phyloP scores from a whole-genome alignment of 768 basidiomycete species.

The Hypsizygus marmoreus region DNA sequence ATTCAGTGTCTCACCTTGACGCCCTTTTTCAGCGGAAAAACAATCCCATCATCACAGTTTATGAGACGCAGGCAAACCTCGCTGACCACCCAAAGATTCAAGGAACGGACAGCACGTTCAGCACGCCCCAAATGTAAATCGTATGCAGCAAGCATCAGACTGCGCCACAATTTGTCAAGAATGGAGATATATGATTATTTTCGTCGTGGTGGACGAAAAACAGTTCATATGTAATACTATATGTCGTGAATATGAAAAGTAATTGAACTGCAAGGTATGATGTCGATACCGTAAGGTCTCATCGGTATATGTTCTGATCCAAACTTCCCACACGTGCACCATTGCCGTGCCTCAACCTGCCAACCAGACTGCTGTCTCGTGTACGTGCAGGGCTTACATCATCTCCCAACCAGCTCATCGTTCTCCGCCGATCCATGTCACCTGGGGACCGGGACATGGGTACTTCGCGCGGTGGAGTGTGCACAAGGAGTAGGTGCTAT shows the following conservation, averaged over 20 bases:
- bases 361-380: constrained; percentile 23
- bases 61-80: constrained; percentile 84
- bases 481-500: constrained; percentile 66
- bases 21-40: constrained; percentile 58
- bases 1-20: constrained; percentile 1
- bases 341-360: constrained; percentile 21
- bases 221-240: constrained; percentile 4
- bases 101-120: constrained; percentile 68
- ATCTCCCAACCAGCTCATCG: constrained; percentile 39
- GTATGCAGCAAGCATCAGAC: not conserved
- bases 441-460: constrained; percentile 28
- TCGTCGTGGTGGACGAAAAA: too few relatives aligned
- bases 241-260: not conserved
- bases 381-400: constrained; percentile 13
- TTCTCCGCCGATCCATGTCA: constrained; percentile 36
- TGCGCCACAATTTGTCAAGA: not conserved
- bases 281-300: too few relatives aligned
- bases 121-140: constrained; percentile 38
- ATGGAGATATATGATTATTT: too few relatives aligned
- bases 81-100: constrained; percentile 88
- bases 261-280: too few relatives aligned
- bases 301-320: constrained; percentile 19
- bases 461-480: constrained; percentile 61
- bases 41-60: constrained; percentile 81
- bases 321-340: constrained; percentile 23